Percentiles rank a stretch among this genome's conserved stretches.
Conservation (phyloP, 192 early-diverging fungal species). For the Entomortierella lignicola region DNA sequence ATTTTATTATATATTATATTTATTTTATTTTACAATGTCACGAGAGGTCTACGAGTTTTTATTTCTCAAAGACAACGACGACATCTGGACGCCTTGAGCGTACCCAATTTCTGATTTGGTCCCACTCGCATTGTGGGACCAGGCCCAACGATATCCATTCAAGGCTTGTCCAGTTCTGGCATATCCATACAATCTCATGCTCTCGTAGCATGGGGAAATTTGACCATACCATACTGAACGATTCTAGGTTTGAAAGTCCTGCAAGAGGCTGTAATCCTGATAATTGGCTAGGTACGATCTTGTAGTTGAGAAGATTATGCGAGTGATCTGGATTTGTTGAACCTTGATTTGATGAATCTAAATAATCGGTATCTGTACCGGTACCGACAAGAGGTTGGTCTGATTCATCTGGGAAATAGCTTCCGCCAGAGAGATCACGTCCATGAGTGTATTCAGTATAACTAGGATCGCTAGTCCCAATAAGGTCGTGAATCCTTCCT, state of each 20-base stretch:
- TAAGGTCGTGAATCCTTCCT: not conserved
- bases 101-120: conserved; percentile 13
- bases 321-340: not conserved
- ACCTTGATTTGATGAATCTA: not conserved
- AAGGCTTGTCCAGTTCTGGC: conserved; percentile 13
- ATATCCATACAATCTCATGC: conserved; percentile 25
- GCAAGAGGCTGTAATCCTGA: conserved; percentile 17
- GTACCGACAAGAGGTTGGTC: too few relatives aligned
- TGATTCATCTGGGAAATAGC: too few relatives aligned
- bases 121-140: conserved; percentile 21
- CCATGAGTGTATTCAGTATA: not conserved
- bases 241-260: conserved; percentile 5
- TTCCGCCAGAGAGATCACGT: not conserved
- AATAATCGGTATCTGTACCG: too few relatives aligned
- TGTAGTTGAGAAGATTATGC: not conserved
- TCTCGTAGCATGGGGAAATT: conserved; percentile 25
- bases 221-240: conserved; percentile 23
- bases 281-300: not conserved
- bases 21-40: too few relatives aligned
- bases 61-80: conserved; percentile 19
- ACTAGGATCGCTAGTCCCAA: not conserved
- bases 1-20: too few relatives aligned
- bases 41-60: too few relatives aligned
- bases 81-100: conserved; percentile 10
- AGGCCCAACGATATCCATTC: conserved; percentile 27